A percentile compares a stretch with the other conserved stretches of the same genome.
These are phyloP conservation scores for Sicyos edulis DNA, from an alignment of 306 rosid genomes.

Conservation along the genomic window DNA sequence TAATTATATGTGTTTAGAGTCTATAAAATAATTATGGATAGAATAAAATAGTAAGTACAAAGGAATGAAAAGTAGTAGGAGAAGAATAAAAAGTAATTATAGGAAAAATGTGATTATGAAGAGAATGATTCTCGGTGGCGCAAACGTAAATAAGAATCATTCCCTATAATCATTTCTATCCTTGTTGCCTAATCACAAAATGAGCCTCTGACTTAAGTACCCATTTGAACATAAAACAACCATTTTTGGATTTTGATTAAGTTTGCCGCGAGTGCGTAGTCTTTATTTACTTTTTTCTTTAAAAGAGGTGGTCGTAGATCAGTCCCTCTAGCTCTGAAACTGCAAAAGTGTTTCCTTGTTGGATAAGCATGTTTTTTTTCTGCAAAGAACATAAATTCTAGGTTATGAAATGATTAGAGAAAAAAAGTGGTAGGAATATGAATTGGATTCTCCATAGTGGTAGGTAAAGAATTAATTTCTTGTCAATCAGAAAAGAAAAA, in stretches of 20 bases:
- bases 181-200: too few relatives aligned
- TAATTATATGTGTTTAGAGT: too few relatives aligned
- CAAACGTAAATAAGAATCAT: background rate
- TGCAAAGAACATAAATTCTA: slow-evolving; percentile 12
- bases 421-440: background rate
- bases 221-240: background rate
- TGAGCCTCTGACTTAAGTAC: background rate
- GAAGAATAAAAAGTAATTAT: too few relatives aligned
- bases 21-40: too few relatives aligned
- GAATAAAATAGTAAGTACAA: too few relatives aligned
- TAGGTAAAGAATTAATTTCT: slow-evolving; percentile 6
- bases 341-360: slow-evolving; percentile 16
- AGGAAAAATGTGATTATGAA: too few relatives aligned
- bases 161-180: too few relatives aligned
- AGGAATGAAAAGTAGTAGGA: too few relatives aligned
- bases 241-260: background rate
- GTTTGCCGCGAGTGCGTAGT: too few relatives aligned
- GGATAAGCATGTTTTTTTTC: slow-evolving; percentile 15
- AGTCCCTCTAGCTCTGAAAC: slow-evolving; percentile 7
- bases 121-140: too few relatives aligned
- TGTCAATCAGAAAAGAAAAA: slow-evolving; percentile 1
- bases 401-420: slow-evolving; percentile 1
- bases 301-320: too few relatives aligned
- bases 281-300: too few relatives aligned
- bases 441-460: slow-evolving; percentile 18